A percentile compares a stretch with the other conserved stretches of the same genome.
Conservation (phyloP, 202 grass and related monocot species). For the Digitaria exilis region DNA sequence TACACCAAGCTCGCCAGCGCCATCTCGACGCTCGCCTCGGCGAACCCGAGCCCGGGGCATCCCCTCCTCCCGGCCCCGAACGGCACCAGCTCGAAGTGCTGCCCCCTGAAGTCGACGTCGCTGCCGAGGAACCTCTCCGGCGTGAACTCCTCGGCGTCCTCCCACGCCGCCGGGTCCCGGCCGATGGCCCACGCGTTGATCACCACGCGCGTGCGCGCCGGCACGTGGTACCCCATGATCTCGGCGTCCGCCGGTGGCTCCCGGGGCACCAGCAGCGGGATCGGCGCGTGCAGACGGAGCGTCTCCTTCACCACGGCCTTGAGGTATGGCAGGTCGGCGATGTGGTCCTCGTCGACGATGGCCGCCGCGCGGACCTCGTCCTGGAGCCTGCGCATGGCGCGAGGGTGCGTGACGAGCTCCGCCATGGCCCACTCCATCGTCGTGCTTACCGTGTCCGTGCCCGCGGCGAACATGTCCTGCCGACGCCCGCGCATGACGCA, state of each 20-base stretch:
- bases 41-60: slow-evolving; percentile 34
- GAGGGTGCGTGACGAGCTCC: slow-evolving; percentile 54
- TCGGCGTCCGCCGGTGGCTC: slow-evolving; percentile 19
- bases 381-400: slow-evolving; percentile 42
- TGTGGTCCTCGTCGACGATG: slow-evolving; percentile 1
- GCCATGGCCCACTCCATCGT: slow-evolving; percentile 60
- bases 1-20: slow-evolving; percentile 38
- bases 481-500: background rate
- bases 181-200: slow-evolving; percentile 44
- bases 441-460: slow-evolving; percentile 36
- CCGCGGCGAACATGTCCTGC: slow-evolving; percentile 64
- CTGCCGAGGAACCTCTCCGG: slow-evolving; percentile 23
- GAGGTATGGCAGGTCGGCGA: slow-evolving; percentile 36
- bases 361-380: slow-evolving; percentile 27
- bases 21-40: background rate
- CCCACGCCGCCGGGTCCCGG: slow-evolving; percentile 30
- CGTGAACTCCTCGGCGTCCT: slow-evolving; percentile 29
- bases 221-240: slow-evolving; percentile 33
- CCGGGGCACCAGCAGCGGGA: slow-evolving; percentile 39
- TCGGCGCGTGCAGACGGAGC: slow-evolving; percentile 48
- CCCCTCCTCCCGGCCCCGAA: slow-evolving; percentile 44
- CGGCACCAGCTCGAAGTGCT: slow-evolving; percentile 32
- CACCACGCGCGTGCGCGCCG: slow-evolving; percentile 25
- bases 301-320: slow-evolving; percentile 57
- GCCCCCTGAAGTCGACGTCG: slow-evolving; percentile 15